Evolutionary conservation across 2,329 filamentous ascomycete genomes (phyloP).

Genomic region (Madurella mycetomatis): DNA sequence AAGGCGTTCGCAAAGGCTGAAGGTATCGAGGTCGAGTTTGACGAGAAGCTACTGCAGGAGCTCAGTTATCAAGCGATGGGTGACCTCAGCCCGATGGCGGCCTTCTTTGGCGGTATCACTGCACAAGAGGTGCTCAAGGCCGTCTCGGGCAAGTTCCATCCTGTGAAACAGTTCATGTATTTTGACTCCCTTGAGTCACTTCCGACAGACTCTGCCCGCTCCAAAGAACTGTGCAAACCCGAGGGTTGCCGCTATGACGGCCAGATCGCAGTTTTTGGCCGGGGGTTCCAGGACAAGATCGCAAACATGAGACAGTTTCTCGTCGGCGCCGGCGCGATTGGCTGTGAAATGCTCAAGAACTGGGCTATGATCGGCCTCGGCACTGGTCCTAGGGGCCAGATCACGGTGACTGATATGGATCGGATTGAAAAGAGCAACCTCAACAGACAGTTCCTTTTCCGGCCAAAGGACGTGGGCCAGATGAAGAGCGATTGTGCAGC

Average conservation of each 20-base stretch:
- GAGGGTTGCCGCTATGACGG: slow-evolving; percentile 86
- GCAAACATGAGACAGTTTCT: slow-evolving; percentile 88
- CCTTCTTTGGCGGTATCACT: slow-evolving; percentile 88
- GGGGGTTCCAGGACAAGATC: slow-evolving; percentile 90
- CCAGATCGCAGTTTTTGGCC: slow-evolving; percentile 93
- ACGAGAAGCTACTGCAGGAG: slow-evolving; percentile 89
- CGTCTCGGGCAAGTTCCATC: slow-evolving; percentile 95
- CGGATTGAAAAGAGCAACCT: slow-evolving; percentile 98
- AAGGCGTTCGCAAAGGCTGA: slow-evolving; percentile 70
- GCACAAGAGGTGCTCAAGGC: slow-evolving; percentile 96
- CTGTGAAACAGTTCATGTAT: slow-evolving; percentile 94
- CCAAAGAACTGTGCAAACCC: slow-evolving; percentile 84
- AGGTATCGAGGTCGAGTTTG: slow-evolving; percentile 74
- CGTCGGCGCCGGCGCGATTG: slow-evolving; percentile 93
- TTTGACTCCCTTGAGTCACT: slow-evolving; percentile 97
- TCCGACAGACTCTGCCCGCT: slow-evolving; percentile 67
- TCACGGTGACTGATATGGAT: slow-evolving; percentile 95
- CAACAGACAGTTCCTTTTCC: slow-evolving; percentile 95
- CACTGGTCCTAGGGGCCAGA: slow-evolving; percentile 80
- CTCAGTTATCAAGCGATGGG: slow-evolving; percentile 91
- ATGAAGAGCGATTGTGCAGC: slow-evolving; percentile 96
- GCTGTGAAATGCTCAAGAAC: slow-evolving; percentile 99
- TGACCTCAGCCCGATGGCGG: slow-evolving; percentile 86
- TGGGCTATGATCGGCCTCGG: slow-evolving; percentile 98
- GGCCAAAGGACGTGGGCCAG: slow-evolving; percentile 85